phyloP scores from a whole-genome alignment of 768 basidiomycete genomes.

The Holtermannia corniformis region DNA sequence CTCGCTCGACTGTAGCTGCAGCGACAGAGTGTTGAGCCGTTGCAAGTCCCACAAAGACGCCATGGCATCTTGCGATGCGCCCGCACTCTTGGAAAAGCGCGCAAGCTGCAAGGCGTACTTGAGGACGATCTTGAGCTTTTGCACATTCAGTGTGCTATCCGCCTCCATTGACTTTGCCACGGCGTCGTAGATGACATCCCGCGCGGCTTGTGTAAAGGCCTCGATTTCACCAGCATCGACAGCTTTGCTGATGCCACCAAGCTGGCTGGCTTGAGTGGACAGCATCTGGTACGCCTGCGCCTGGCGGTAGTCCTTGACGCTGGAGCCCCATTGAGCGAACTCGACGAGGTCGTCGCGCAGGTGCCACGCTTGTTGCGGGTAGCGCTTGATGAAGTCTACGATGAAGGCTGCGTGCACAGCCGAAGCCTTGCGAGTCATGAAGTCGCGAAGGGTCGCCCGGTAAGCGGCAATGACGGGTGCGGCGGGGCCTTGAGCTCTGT shows the following conservation, averaged over 20 bases:
- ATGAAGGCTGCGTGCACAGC: constrained; percentile 64
- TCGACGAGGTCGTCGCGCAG: constrained; percentile 56
- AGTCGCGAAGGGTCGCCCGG: constrained; percentile 60
- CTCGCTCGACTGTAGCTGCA: constrained; percentile 48
- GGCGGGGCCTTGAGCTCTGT: constrained; percentile 6
- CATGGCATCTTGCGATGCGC: constrained; percentile 35
- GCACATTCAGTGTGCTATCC: constrained; percentile 46
- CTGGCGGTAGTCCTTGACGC: constrained; percentile 68
- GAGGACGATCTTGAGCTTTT: constrained; percentile 68
- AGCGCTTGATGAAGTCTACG: constrained; percentile 62
- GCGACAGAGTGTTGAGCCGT: constrained; percentile 51
- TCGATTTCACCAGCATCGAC: constrained; percentile 44
- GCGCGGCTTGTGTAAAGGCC: constrained; percentile 50
- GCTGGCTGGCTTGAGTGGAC: constrained; percentile 53
- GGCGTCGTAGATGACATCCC: constrained; percentile 47
- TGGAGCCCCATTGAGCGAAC: constrained; percentile 14
- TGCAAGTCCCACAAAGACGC: constrained; percentile 53
- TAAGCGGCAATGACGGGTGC: constrained; percentile 50
- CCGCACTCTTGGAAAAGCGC: constrained; percentile 55
- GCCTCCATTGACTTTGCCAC: constrained; percentile 30
- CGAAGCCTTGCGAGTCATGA: constrained; percentile 70
- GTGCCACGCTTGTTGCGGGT: constrained; percentile 57
- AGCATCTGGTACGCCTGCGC: constrained; percentile 66
- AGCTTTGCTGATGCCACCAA: constrained; percentile 42
- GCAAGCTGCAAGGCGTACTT: constrained; percentile 58